These are phyloP conservation scores for Heterobasidion parviporum DNA, from an alignment of 1,284 basidiomycete species.

Conservation along the genomic window DNA sequence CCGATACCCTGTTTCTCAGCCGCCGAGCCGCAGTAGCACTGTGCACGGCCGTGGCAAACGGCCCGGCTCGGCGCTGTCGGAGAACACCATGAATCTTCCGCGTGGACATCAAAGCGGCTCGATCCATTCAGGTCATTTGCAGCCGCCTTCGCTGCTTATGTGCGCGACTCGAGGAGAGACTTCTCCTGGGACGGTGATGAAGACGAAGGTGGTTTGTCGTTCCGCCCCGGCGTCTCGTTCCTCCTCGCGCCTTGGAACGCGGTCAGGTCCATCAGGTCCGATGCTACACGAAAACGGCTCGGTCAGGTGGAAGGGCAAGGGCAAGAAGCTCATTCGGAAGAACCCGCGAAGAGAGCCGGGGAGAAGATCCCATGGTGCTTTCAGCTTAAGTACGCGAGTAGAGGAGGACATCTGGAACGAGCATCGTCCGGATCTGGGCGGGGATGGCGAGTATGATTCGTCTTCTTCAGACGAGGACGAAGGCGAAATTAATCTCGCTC, in stretches of 20 bases:
- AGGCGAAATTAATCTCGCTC: constrained; percentile 56
- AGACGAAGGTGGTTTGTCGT: constrained; percentile 49
- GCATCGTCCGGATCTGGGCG: constrained; percentile 18
- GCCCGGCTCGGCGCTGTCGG: background rate
- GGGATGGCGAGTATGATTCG: constrained; percentile 24
- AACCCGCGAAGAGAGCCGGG: background rate
- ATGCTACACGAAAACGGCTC: constrained; percentile 5
- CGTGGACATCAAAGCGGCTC: background rate
- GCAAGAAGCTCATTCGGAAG: background rate
- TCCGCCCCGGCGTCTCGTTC: constrained; percentile 47
- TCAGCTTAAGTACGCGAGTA: constrained; percentile 28
- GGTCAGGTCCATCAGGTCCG: constrained; percentile 3
- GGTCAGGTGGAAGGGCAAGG: constrained; percentile 2
- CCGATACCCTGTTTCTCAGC: background rate
- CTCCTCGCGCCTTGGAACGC: constrained; percentile 21
- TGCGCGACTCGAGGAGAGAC: background rate
- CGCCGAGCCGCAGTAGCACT: constrained; percentile 5
- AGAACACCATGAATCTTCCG: background rate
- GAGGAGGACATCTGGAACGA: constrained; percentile 31
- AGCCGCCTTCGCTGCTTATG: background rate
- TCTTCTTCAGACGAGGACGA: constrained; percentile 32
- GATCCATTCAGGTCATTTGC: background rate
- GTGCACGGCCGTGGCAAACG: background rate
- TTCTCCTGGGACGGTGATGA: constrained; percentile 34
- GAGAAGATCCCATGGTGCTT: constrained; percentile 23